phyloP scores from a whole-genome alignment of 352 stramenopile species.

The Phytophthora cactorum region DNA sequence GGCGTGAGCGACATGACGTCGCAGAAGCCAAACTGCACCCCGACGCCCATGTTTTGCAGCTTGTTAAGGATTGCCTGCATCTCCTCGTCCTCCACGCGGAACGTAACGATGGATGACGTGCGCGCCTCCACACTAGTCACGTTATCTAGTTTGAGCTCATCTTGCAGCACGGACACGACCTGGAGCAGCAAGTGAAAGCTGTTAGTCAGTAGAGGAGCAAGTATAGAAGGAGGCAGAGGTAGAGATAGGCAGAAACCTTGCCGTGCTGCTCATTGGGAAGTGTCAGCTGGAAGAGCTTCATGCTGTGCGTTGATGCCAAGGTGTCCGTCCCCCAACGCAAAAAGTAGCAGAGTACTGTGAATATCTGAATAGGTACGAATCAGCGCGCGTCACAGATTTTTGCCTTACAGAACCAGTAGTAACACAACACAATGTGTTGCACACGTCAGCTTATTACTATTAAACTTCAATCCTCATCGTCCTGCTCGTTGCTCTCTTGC shows the following conservation, averaged over 20 bases:
- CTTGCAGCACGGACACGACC: constrained; percentile 81
- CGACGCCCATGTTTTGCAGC: constrained; percentile 81
- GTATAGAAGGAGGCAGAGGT: neutral
- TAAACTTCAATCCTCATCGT: constrained; percentile 11
- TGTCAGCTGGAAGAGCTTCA: constrained; percentile 92
- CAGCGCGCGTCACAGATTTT: constrained; percentile 14
- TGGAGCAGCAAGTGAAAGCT: constrained; percentile 9
- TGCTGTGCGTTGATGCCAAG: constrained; percentile 21
- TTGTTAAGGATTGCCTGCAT: constrained; percentile 88
- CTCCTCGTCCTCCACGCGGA: constrained; percentile 84
- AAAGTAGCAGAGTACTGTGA: constrained; percentile 5
- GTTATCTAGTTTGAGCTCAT: constrained; percentile 85
- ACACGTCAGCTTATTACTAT: too few relatives aligned
- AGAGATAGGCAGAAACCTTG: constrained; percentile 41
- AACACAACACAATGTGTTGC: too few relatives aligned
- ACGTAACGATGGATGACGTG: constrained; percentile 88
- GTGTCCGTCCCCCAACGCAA: neutral
- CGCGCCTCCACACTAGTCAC: constrained; percentile 85
- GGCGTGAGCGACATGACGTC: constrained; percentile 90
- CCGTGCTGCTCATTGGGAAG: constrained; percentile 84
- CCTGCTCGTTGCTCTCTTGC: constrained; percentile 15
- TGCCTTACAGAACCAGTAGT: too few relatives aligned
- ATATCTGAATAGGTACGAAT: constrained; percentile 11
- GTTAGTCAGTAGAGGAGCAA: neutral
- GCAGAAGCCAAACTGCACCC: constrained; percentile 88